These are phyloP conservation scores for Anisodus acutangulus DNA, from an alignment of 257 asterid genomes.

Conservation along the genomic window DNA sequence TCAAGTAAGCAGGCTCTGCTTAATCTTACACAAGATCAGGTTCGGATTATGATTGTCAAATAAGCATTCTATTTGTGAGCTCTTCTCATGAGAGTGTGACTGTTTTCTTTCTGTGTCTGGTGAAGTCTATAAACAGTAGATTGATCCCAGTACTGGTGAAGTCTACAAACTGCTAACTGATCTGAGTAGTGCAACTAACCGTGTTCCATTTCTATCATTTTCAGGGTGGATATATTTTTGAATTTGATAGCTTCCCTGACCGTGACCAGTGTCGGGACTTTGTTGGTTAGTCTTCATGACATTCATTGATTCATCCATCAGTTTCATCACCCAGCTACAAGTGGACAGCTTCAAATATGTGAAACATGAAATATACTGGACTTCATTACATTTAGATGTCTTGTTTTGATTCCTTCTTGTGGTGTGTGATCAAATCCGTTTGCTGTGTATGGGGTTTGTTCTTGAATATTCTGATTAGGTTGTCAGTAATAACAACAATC, in stretches of 20 bases:
- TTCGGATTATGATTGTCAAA: conserved; percentile 30
- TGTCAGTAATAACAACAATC: conserved; percentile 6
- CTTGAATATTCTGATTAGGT: conserved; percentile 15
- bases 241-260: conserved; percentile 77
- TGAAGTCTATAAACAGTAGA: conserved; percentile 23
- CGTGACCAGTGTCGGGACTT: conserved; percentile 88
- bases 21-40: conserved; percentile 77
- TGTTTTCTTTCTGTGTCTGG: conserved; percentile 3
- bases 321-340: not conserved
- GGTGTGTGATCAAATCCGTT: conserved; percentile 22
- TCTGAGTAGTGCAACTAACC: conserved; percentile 30
- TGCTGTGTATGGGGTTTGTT: not conserved
- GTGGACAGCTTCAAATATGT: conserved; percentile 23
- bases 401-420: conserved; percentile 19
- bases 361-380: conserved; percentile 26
- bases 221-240: conserved; percentile 79
- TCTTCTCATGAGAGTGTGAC: not conserved
- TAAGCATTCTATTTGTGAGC: not conserved
- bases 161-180: conserved; percentile 23
- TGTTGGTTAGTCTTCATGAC: conserved; percentile 68
- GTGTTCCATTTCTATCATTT: conserved; percentile 26
- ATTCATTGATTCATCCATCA: not conserved
- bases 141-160: conserved; percentile 27
- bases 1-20: conserved; percentile 76
- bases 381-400: not conserved